Evolutionary conservation across 306 rosid genomes (phyloP), one percentile per base, ranked within the genome.

Genomic region (Quercus aquifolioides): DNA sequence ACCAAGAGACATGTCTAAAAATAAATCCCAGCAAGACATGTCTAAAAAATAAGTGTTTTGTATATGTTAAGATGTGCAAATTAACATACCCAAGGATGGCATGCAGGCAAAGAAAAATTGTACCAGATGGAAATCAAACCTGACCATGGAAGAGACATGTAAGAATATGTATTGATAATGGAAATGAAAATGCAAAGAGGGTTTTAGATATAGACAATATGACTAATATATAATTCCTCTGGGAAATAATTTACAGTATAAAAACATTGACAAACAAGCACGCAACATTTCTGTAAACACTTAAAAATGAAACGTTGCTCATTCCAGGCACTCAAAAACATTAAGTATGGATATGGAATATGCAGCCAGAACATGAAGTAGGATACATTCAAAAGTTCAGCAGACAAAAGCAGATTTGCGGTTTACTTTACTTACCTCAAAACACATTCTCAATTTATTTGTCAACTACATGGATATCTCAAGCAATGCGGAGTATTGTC

Each of bases 51-150:
- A 38, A 41, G 46, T 41, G 46, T 41, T 41, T n/a, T 33, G 58
- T 59, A 54, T 19, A 14, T 55, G 6, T 5, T 26, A 49, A 35
- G 69, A 68, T 64, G 49, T 8, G n/a, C 54, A 67, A 79, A 71
- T 30, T 49, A 57, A 80, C 85, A 65, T 90, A 91, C 97, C 98
- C 76, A 95, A 82, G 64, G 99, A 91, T 85, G 99, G 98, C 94
- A 95, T 76, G 83, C 94, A 95, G 52, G 83, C 94, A 77, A 92
- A 91, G 82, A 91, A 91, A 38, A 95, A 81, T 80, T 95, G 98
- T 74, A 93, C 97, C 67, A 95, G 88, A 87, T 90, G 97, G 81
- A 95, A 95, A 82, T 93, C 99, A 62, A 92, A 4, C 98, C 98
- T 95, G 94, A 69, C 62, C 85, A 87, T 8, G 70, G 80, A 76